Base-by-base conservation (phyloP, 1,139 yeast genomes). In the Fermentozyma sake region DNA sequence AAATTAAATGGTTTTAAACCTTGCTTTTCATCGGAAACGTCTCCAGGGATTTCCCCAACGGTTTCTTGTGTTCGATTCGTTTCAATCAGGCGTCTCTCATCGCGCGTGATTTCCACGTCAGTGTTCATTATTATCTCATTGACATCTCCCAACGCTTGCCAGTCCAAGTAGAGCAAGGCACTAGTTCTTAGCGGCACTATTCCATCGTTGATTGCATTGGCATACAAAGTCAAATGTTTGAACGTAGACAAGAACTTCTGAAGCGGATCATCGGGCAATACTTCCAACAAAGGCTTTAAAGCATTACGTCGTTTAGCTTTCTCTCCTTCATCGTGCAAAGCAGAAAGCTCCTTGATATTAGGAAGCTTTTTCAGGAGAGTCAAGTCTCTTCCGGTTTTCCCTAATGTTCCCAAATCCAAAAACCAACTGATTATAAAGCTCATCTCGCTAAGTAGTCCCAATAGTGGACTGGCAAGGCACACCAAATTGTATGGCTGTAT, bases 71-170 rank as follows among this genome's bases (percentile, higher is more conserved):
- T 18, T 12, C 4, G 20, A 5, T 6, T 14, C 12, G 12, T 14
- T 16, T 11, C n/a, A n/a, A n/a, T n/a, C n/a, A n/a, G n/a, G n/a
- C n/a, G n/a, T n/a, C n/a, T n/a, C n/a, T n/a, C n/a, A n/a, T n/a
- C n/a, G n/a, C n/a, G n/a, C n/a, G n/a, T n/a, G 28, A n/a, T n/a
- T n/a, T n/a, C n/a, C n/a, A n/a, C n/a, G n/a, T n/a, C n/a, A n/a
- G 35, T 40, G 16, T 39, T 35, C 19, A 35, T 37, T 32, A 48
- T 51, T 22, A 57, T 39, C 17, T 42, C 55, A 23, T 47, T 48
- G 9, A 54, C 65, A 30, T 60, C 61, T 1, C 66, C 68, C 14
- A 51, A 34, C 1, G 55, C 55, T 11, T 42, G 39, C 48, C 50
- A 51, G 33, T 51, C 57, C 21, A 51, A 33, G 20, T 48, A 51